Base-by-base conservation (phyloP, 371 early-diverging fungal species). In the Rhizomucor miehei region DNA sequence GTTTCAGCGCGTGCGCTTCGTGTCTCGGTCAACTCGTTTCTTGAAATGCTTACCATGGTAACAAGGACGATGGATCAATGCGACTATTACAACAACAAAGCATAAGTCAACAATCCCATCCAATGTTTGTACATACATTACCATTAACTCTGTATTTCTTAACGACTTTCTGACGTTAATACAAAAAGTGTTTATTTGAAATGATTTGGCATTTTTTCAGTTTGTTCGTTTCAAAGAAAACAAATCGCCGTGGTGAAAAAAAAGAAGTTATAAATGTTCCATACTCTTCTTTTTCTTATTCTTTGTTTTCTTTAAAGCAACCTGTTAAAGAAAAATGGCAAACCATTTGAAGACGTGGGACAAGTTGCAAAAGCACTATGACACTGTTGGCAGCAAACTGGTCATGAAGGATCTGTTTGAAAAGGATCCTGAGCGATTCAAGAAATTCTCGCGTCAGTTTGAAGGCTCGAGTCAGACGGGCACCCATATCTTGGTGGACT, bases 301-400 rank as follows among this genome's bases (percentile, higher is more conserved):
- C 8, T 29, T 29, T 8, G 29, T 8, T n/a, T n/a, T n/a, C n/a
- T n/a, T n/a, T n/a, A n/a, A n/a, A n/a, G n/a, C n/a, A n/a, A n/a
- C n/a, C 5, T 29, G 29, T 8, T 29, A 5, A 11, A 19, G 8
- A 16, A 60, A 36, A 14, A 86, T 90, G 90, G 84, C 88, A 24
- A 88, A 81, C 68, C 75, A 85, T 59, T 87, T 92, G 63, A 59
- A 71, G 44, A 69, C 87, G 46, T 97, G 95, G 92, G 73, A 86
- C 65, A 86, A 85, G 45, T 89, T 97, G 48, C 90, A 92, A 79
- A 73, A 74, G 43, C 89, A 94, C 75, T 94, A 93, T 67, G 89
- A 93, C 57, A 48, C 81, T 14, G 68, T 73, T 16, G 94, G 89
- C 57, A 86, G 87, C 68, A 60, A 80, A 51, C 70, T 92, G 59